phyloP scores from a whole-genome alignment of 1,284 basidiomycete genomes.

The Cryptococcus sp. region DNA sequence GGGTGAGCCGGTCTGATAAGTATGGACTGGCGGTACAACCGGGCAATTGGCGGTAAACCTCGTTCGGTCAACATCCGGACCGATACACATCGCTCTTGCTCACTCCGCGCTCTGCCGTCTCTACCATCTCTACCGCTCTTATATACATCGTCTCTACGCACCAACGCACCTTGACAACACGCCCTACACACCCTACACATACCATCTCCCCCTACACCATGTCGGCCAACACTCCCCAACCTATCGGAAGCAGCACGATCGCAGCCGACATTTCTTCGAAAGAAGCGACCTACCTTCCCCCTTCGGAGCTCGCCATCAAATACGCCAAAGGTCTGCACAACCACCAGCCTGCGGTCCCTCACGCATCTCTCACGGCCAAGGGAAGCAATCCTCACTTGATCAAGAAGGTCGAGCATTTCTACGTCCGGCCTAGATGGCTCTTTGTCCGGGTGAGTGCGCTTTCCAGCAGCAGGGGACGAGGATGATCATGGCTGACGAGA shows the following conservation, averaged over 20 bases:
- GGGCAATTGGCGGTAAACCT: too few species aligned
- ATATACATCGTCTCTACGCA: too few species aligned
- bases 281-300: conserved; percentile 37
- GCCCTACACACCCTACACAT: too few species aligned
- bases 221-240: conserved; percentile 24
- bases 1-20: too few species aligned
- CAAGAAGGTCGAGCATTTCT: conserved; percentile 53
- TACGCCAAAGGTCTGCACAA: conserved; percentile 37
- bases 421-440: conserved; percentile 68
- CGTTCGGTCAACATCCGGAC: too few species aligned
- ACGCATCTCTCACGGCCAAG: conserved; percentile 22
- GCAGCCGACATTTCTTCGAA: conserved; percentile 23
- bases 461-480: not conserved
- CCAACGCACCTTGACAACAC: too few species aligned
- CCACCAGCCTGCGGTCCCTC: conserved; percentile 17
- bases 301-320: conserved; percentile 32
- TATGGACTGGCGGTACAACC: too few species aligned
- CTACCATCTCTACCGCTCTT: too few species aligned
- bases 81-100: too few species aligned
- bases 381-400: conserved; percentile 22
- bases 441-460: conserved; percentile 57
- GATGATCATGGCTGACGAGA: not conserved
- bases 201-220: too few species aligned
- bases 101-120: too few species aligned
- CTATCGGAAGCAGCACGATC: conserved; percentile 19